A percentile compares a stretch with the other conserved stretches of the same genome.
These are phyloP conservation scores for Botryobasidium botryosum DNA, from an alignment of 768 basidiomycete genomes.

Conservation along the genomic window DNA sequence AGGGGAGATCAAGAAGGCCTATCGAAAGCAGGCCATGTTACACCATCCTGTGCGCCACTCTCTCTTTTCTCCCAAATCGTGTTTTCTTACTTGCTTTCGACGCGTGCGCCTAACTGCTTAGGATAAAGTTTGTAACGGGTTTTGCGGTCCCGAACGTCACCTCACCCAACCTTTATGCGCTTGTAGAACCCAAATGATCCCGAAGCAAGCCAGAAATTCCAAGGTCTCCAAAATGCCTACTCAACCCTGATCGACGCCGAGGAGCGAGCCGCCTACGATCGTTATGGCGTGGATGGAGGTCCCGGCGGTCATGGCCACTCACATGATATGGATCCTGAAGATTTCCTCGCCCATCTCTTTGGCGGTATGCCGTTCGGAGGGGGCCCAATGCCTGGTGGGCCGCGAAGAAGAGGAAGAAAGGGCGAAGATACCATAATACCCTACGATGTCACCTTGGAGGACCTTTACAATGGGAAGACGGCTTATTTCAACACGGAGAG, in stretches of 20 bases:
- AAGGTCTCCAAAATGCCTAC: constrained; percentile 83
- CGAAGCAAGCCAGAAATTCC: constrained; percentile 64
- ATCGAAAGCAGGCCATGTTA: constrained; percentile 83
- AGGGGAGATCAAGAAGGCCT: constrained; percentile 90
- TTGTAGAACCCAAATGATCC: constrained; percentile 77
- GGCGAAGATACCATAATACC: constrained; percentile 61
- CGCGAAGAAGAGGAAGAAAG: constrained; percentile 30
- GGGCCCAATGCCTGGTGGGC: constrained; percentile 16
- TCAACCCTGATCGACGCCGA: constrained; percentile 64
- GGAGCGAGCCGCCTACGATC: constrained; percentile 54
- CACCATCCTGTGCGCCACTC: constrained; percentile 57
- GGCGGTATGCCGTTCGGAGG: constrained; percentile 36
- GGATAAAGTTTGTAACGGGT: constrained; percentile 55
- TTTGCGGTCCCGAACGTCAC: background rate
- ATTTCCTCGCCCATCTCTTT: constrained; percentile 66
- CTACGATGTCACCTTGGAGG: constrained; percentile 78
- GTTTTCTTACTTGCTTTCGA: background rate
- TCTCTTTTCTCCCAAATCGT: background rate
- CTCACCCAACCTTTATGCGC: background rate
- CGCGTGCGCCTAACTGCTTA: constrained; percentile 15
- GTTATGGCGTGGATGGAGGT: constrained; percentile 52
- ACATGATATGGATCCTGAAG: constrained; percentile 31
- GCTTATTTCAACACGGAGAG: constrained; percentile 84
- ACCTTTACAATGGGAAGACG: constrained; percentile 80
- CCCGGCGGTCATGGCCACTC: constrained; percentile 29